Base-by-base conservation (phyloP, 176 grass and related monocot species). In the Alopecurus myosuroides region DNA sequence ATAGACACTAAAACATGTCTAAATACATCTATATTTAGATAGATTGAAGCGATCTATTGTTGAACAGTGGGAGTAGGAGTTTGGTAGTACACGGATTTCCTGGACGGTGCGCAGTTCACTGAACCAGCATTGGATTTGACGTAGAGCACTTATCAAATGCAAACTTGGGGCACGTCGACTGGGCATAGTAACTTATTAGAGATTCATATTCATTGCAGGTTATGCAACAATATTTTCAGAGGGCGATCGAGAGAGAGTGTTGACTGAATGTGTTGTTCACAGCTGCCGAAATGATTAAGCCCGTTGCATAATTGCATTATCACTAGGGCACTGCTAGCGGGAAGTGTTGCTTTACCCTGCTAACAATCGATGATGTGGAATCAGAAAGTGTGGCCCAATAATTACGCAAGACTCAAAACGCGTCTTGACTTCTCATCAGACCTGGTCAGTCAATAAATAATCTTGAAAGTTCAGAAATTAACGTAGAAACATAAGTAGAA, bases 381-480 rank as follows among this genome's bases (percentile, higher is more conserved):
- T 9, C 10, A 46, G 58, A 82, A 78, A 78, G 60, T 76, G 71
- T 35, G 17, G 28, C 20, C 55, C 23, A 51, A 17, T 50, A 23
- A 79, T 44, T 7, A 42, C 19, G 18, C 36, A 41, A 48, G 11
- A 26, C 14, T 40, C 20, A 46, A 56, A 62, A 8, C n/a, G 62
- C 48, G 22, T 23, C 51, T 37, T 39, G 8, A 70, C 13, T 35
- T 30, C 6, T 33, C 29, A 18, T 31, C 61, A 18, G 5, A 33
- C n/a, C n/a, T n/a, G n/a, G n/a, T n/a, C n/a, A 33, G 76, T 80
- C 76, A 75, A 37, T 37, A 88, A 2, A 46, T 28, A 65, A 63
- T 88, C 42, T 14, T 71, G 22, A 5, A n/a, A 11, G 11, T 1
- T 18, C 11, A 3, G 9, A 48, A 85, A 85, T 64, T 76, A 20